These are phyloP conservation scores for Fusarium falciforme DNA, from an alignment of 2,329 filamentous ascomycete species.

Conservation along the genomic window DNA sequence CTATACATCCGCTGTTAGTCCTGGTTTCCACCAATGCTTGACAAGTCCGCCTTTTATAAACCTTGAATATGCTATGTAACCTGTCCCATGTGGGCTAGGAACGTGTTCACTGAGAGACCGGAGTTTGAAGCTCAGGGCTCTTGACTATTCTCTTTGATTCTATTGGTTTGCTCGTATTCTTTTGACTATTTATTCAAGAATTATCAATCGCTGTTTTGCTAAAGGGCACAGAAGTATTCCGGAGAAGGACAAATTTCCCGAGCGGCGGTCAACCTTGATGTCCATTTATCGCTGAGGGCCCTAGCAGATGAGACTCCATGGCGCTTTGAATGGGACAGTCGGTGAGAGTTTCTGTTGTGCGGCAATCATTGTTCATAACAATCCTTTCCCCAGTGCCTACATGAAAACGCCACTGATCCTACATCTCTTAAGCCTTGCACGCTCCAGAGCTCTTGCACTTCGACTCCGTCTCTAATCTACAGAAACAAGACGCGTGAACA, in stretches of 20 bases:
- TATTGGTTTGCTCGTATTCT: not conserved
- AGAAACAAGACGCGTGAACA: constrained; percentile 24
- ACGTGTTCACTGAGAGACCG: not conserved
- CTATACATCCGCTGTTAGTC: not conserved
- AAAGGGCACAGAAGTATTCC: not conserved
- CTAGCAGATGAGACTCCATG: not conserved
- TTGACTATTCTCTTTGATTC: not conserved
- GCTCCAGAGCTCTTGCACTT: constrained; percentile 38
- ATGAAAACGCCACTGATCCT: not conserved
- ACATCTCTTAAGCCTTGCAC: constrained; percentile 22
- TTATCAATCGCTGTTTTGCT: not conserved
- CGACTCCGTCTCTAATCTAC: not conserved
- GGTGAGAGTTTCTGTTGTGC: not conserved
- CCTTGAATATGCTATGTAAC: not conserved
- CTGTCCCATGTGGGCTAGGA: not conserved
- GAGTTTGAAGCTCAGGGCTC: not conserved
- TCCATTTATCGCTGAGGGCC: not conserved
- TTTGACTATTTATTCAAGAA: not conserved
- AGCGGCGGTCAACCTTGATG: not conserved
- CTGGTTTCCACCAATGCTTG: not conserved
- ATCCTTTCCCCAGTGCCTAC: not conserved
- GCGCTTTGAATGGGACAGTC: not conserved
- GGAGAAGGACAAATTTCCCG: not conserved
- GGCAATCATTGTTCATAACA: not conserved
- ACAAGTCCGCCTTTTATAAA: not conserved